Percentiles rank a stretch among this genome's conserved stretches.
Conservation (phyloP, 1,284 basidiomycete genomes). For the Boletus semigastroideus region DNA sequence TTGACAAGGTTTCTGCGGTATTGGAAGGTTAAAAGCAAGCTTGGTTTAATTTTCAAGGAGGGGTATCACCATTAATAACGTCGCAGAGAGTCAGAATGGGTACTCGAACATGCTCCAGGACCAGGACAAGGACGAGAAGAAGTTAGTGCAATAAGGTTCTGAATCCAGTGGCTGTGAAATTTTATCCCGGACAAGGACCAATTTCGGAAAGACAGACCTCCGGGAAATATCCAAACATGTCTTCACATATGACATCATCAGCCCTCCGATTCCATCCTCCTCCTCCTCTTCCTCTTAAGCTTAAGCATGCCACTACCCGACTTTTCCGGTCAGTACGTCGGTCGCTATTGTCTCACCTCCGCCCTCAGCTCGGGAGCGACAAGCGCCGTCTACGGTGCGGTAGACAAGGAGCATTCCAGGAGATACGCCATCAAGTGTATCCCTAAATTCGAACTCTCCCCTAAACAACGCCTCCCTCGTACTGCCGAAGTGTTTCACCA, state of each 20-base stretch:
- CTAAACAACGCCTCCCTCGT: slow-evolving; percentile 53
- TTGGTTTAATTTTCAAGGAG: not conserved
- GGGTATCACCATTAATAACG: slow-evolving; percentile 2
- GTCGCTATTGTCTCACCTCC: slow-evolving; percentile 61
- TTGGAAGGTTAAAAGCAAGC: not conserved
- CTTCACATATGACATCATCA: slow-evolving; percentile 8
- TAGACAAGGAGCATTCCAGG: slow-evolving; percentile 38
- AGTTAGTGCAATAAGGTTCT: not conserved
- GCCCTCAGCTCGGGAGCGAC: slow-evolving; percentile 77
- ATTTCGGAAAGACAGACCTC: not conserved
- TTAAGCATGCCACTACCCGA: slow-evolving; percentile 35
- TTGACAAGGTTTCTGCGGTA: not conserved
- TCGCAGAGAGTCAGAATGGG: slow-evolving; percentile 1
- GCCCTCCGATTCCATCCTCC: too few relatives aligned
- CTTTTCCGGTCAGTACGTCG: slow-evolving; percentile 47
- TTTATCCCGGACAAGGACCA: not conserved
- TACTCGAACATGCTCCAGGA: slow-evolving; percentile 20
- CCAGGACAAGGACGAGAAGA: slow-evolving; percentile 11
- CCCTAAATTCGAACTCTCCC: slow-evolving; percentile 48
- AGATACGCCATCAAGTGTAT: slow-evolving; percentile 75
- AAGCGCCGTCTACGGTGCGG: slow-evolving; percentile 77
- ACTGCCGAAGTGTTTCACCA: slow-evolving; percentile 61
- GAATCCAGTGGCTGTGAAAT: slow-evolving; percentile 16
- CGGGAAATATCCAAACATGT: not conserved
- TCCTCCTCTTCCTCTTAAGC: not conserved